Base-by-base conservation (phyloP, 2,329 filamentous ascomycete species). In the Ophiocordyceps australis region DNA sequence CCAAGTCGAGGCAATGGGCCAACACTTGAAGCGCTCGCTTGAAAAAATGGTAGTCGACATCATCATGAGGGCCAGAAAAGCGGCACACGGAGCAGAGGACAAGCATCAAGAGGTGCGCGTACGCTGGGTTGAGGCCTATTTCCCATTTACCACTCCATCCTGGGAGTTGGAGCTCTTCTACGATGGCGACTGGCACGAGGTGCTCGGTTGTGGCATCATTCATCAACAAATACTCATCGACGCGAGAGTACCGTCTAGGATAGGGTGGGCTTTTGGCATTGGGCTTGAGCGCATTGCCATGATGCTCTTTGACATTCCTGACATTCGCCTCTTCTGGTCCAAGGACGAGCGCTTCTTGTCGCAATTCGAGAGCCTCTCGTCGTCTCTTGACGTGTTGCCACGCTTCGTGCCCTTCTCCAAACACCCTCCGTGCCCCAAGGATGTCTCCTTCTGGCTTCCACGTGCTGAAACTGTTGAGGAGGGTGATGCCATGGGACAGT, bases 81-180 rank as follows among this genome's bases (percentile, higher is more conserved):
- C 76, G 5, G 67, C 71, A 6, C 52, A 60, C 11, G 57, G 55
- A 30, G 54, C 56, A 5, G 57, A 65, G 25, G 55, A 58, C 5
- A 40, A 54, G 28, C 60, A 70, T 25, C 78, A 91, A 41, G 81
- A 83, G 5, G 58, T 95, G 20, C 74, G 72, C 38, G 74, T 94
- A 41, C 71, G 89, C 36, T 98, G 89, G 89, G 74, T 95, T 7
- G 86, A 94, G 49, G 83, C 89, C 2, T 95, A 89, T 52, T 98
- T 98, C 54, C 89, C 89, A 20, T 95, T 95, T 47, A 98, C 89
- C 1, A 85, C 75, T 30, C 89, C 89, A 0, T 89, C 78, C 6
- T 98, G 82, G 79, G 89, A 98, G 48, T 65, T 98, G 14, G 89
- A 98, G 46, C 82, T 98, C 8, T 85, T 80, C 59, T 94, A 86